A percentile compares a stretch with the other conserved stretches of the same genome.
These are phyloP conservation scores for Globisporangium abappressorium DNA, from an alignment of 352 stramenopile species.

Conservation along the genomic window DNA sequence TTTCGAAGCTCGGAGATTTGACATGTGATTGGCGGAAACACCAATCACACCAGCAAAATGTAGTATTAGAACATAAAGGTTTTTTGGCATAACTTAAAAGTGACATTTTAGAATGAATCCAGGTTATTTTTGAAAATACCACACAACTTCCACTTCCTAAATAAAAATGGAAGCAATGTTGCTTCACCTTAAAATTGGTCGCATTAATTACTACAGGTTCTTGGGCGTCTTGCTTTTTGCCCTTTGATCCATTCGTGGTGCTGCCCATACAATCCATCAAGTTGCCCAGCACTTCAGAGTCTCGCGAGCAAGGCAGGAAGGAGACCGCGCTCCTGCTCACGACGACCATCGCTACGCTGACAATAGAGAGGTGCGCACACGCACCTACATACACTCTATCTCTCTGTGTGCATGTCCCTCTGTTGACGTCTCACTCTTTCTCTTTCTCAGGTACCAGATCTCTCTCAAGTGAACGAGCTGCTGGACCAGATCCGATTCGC, in stretches of 20 bases:
- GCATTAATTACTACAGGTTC: not conserved
- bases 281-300: not conserved
- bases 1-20: not conserved
- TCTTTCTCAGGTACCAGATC: not conserved
- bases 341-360: conserved; percentile 7
- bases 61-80: conserved; percentile 2
- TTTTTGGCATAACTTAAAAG: not conserved
- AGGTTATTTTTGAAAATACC: not conserved
- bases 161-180: not conserved
- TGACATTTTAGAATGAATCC: not conserved
- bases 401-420: not conserved
- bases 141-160: not conserved
- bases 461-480: not conserved
- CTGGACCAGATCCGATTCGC: not conserved
- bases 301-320: not conserved
- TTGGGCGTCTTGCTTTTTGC: not conserved
- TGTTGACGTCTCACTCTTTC: not conserved
- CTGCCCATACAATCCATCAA: conserved; percentile 2
- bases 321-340: not conserved
- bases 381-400: not conserved
- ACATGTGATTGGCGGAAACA: conserved; percentile 6
- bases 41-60: not conserved
- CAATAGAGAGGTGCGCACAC: not conserved
- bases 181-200: not conserved
- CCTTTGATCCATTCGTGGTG: conserved; percentile 7